Percentiles rank a stretch among this genome's conserved stretches.
phyloP scores from a whole-genome alignment of 345 rosid genomes.

The Bretschneidera sinensis region DNA sequence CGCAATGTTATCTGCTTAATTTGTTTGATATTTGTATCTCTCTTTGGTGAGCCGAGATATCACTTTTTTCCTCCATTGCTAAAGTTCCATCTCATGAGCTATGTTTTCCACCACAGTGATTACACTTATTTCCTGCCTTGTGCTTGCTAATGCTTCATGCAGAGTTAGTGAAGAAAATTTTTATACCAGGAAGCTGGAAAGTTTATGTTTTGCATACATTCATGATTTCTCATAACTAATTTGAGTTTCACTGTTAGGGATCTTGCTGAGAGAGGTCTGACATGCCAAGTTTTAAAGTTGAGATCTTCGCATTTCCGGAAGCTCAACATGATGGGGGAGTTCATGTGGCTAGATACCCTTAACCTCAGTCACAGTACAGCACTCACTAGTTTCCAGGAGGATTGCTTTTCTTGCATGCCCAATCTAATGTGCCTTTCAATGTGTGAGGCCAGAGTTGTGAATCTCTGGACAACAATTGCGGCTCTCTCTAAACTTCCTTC shows the following conservation, averaged over 20 bases:
- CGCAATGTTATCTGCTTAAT: too few relatives aligned
- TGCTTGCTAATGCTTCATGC: background rate
- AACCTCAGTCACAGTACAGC: constrained; percentile 51
- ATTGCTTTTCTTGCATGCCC: constrained; percentile 56
- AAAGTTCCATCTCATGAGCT: background rate
- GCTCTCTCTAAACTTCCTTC: constrained; percentile 43
- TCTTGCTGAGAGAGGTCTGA: constrained; percentile 30
- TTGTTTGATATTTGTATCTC: too few relatives aligned
- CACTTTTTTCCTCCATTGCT: constrained; percentile 6
- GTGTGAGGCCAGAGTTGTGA: constrained; percentile 52
- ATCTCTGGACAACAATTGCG: constrained; percentile 49
- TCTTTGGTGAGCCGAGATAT: background rate
- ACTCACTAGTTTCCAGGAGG: constrained; percentile 40
- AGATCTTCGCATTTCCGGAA: constrained; percentile 27
- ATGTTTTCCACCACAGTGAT: background rate
- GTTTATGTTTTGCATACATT: background rate
- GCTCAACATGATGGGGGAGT: constrained; percentile 42
- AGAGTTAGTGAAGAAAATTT: background rate
- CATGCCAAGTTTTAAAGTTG: constrained; percentile 34
- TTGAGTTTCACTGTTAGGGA: constrained; percentile 25
- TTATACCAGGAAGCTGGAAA: background rate
- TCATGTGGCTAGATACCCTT: constrained; percentile 33
- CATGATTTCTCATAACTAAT: background rate
- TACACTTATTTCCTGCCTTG: background rate
- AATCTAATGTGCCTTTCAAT: constrained; percentile 42